Base-by-base conservation (phyloP, 805 yeast genomes). In the Metschnikowia proteae region DNA sequence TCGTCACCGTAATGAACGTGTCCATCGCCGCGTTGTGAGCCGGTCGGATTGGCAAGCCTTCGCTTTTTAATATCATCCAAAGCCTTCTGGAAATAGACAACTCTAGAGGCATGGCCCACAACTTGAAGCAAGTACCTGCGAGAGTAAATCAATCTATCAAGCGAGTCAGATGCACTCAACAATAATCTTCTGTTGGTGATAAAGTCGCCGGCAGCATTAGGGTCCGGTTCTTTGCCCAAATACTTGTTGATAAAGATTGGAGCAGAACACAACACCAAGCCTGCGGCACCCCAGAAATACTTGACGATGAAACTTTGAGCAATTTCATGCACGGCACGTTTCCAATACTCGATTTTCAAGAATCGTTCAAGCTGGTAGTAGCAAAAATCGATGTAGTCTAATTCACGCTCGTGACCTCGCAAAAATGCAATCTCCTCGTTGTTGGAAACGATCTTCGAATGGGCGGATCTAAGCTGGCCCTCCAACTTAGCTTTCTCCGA, bases 271-370 rank as follows among this genome's bases (percentile, higher is more conserved):
- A 91, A 74, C 0, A 84, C 80, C 51, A 91, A 75, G 8, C 98
- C 98, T 30, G 94, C 88, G 2, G 97, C 98, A 53, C 98, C 98
- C 91, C 97, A 86, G 43, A 89, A 81, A 67, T 91, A 91, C 68
- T 91, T 91, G 52, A 91, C 91, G 46, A 89, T 82, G 59, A 90
- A 91, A 43, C 86, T 88, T 56, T 92, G 94, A 1, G 92, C 86
- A 56, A 88, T 79, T 61, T 90, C 90, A 66, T 90, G 92, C 26
- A 86, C 65, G 28, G 92, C 84, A 70, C 84, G 76, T 57, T 87
- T 83, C 68, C 86, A 80, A 54, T 86, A 78, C 61, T 86, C 91
- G 68, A 82, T 79, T 59, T 86, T 81, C 55, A 84, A 76, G 66
- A 90, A 92, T 51, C 83, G 74, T 55, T 87, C 94, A 56, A 90